Evolutionary conservation across 106 monocot genomes (phyloP), one percentile per base, ranked within the genome.

Genomic region (Dioscorea zingiberensis): DNA sequence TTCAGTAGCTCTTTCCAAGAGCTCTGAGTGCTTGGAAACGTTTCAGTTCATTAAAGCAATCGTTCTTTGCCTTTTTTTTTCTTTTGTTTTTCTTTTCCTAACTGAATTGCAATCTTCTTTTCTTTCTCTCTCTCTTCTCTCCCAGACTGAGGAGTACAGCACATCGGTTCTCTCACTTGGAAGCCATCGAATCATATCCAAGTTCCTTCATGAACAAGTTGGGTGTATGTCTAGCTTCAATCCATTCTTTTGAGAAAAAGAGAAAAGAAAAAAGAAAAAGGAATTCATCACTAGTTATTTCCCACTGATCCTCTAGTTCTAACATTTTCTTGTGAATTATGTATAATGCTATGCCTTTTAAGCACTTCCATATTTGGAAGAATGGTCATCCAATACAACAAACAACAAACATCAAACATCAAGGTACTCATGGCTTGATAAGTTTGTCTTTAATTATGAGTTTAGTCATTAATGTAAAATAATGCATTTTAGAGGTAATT

Each of bases 201-300:
- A 92, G 73, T 92, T 82, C 75, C 91, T 92, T 68, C 91, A 92
- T 71, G 84, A 84, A 24, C 91, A 92, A 87, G 84, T 92, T 64
- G 68, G n/a, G 70, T 72, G 91, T 92, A 81, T 62, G 84, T 38
- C 38, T 38, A n/a, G n/a, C n/a, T n/a, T n/a, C n/a, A n/a, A n/a
- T n/a, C n/a, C n/a, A n/a, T n/a, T n/a, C n/a, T n/a, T n/a, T n/a
- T n/a, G n/a, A n/a, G n/a, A n/a, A n/a, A n/a, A n/a, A n/a, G n/a
- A n/a, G n/a, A n/a, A n/a, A n/a, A n/a, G n/a, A n/a, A 38, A 8
- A 38, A n/a, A n/a, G n/a, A 38, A 10, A 6, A 38, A 38, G 10
- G 38, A 8, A 10, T 10, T 38, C 6, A 38, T 38, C 38, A 38
- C n/a, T n/a, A n/a, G n/a, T n/a, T n/a, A n/a, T n/a, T n/a, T n/a